Base-by-base conservation (phyloP, 2,329 filamentous ascomycete genomes). In the Lithohypha guttulata region DNA sequence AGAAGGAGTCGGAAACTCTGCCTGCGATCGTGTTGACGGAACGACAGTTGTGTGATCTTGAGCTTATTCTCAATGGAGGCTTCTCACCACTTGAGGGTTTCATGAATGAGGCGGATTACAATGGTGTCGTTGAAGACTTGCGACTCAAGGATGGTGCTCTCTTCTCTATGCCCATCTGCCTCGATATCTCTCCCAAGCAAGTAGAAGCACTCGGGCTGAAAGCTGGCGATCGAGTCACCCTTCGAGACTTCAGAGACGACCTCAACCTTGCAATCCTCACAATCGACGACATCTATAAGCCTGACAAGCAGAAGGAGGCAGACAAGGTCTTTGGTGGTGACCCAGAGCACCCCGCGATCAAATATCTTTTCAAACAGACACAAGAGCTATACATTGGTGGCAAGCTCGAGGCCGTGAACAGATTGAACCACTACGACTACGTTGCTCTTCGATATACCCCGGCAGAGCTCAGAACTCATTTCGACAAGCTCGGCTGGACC, bases 401-500 rank as follows among this genome's bases (percentile, higher is more conserved):
- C 60, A 95, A 93, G 76, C 69, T 98, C 49, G 84, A 96, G 60
- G 91, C 91, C 46, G 79, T 98, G 60, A 89, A 89, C 74, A 82
- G 85, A 53, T 75, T 94, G 45, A 86, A 93, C 69, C 91, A 98
- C 73, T 98, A 98, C 70, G 91, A 98, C 70, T 96, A 96, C 69
- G 84, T 96, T 53, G 91, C 84, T 57, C 77, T 96, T 43, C 79
- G 91, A 70, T 96, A 83, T 84, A 93, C 91, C 8, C 91, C 91
- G 49, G 81, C 91, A 34, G 91, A 98, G 69, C 75, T 98, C 55
- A 84, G 91, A 55, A 71, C 84, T 50, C 89, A 96, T 73, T 98
- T 98, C 60, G 91, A 96, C 74, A 98, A 98, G 77, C 85, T 98
- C 55, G 91, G 91, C 67, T 98, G 91, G 91, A 80, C 83, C 64